Base-by-base conservation (phyloP, 768 basidiomycete genomes). In the Harrya chromipes region DNA sequence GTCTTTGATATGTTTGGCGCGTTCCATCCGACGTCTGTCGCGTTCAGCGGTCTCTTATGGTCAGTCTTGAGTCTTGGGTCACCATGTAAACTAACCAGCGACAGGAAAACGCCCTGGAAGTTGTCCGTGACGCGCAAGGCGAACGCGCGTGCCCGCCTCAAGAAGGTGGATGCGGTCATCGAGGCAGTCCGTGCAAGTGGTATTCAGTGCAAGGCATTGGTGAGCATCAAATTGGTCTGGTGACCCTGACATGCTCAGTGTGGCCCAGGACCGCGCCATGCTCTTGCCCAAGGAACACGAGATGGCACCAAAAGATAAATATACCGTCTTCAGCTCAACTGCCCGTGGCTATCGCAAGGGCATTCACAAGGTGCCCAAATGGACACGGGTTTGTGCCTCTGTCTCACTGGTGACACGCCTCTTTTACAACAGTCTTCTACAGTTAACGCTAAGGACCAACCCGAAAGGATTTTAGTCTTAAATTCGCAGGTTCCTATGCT, bases 331-430 rank as follows among this genome's bases (percentile, higher is more conserved):
- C 70, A 82, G 80, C 34, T 74, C 80, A 4, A 82, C 79, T 35
- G 72, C 74, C 1, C 75, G 69, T 50, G 87, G 90, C 6, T 99
- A 95, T 69, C 75, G 95, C 38, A 97, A 97, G 62, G 89, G 91
- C 21, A 92, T 97, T 42, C 94, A 98, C 72, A 94, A 94, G 63
- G 89, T 95, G 23, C 94, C 94, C n/a, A 95, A 97, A 64, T 97
- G 87, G 83, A 97, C 94, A 43, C 79, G 91, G 70, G 94, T 94
- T 57, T 52, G 87, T 72, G 23, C 27, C 5, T 21, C 20, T 19
- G 31, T 38, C 48, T 27, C 29, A 10, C 12, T 40, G 41, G 23
- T 17, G 17, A 36, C 45, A 43, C 4, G 29, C 39, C 14, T 24
- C 35, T 38, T 40, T 57, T 38, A 54, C 40, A 54, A 17, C 55